Evolutionary conservation across 2,329 filamentous ascomycete species (phyloP).

Genomic region (Paraphaeosphaeria minitans): DNA sequence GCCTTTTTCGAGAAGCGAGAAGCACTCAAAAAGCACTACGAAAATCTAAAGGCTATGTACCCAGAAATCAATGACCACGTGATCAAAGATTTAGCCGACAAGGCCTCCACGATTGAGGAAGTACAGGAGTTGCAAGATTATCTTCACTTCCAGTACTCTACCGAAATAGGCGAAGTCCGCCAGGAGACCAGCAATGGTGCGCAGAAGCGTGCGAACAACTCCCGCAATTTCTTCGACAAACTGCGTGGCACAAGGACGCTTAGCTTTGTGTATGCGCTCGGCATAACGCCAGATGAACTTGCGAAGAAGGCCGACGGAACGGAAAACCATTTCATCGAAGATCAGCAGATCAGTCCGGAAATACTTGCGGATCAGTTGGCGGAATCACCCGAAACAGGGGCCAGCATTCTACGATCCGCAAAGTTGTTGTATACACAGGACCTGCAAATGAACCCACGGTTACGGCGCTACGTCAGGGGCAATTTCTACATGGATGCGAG

Average conservation of each 20-base stretch:
- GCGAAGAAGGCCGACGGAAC: constrained; percentile 83
- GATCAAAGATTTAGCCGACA: constrained; percentile 80
- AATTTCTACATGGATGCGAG: constrained; percentile 83
- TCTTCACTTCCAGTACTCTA: constrained; percentile 88
- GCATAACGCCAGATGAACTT: constrained; percentile 85
- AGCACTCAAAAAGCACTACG: constrained; percentile 77
- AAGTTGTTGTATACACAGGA: constrained; percentile 92
- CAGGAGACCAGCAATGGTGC: constrained; percentile 67
- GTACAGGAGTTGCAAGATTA: constrained; percentile 97
- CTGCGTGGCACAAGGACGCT: constrained; percentile 81
- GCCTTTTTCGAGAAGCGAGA: constrained; percentile 92
- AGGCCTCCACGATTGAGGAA: constrained; percentile 88
- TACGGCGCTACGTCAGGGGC: constrained; percentile 84
- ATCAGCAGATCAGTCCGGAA: constrained; percentile 77
- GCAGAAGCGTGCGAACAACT: constrained; percentile 81
- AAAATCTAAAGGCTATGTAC: constrained; percentile 66
- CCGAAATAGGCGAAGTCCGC: constrained; percentile 80
- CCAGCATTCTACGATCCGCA: constrained; percentile 76
- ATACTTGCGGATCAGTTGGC: constrained; percentile 80
- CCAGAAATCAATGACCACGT: constrained; percentile 71
- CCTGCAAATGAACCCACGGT: constrained; percentile 81
- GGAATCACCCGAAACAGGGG: constrained; percentile 61
- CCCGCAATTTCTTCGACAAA: constrained; percentile 80
- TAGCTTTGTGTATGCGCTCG: constrained; percentile 83
- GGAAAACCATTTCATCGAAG: constrained; percentile 71